Evolutionary conservation across 495 filamentous ascomycete species (phyloP).

Genomic region (Hyaloscypha hepaticicola): DNA sequence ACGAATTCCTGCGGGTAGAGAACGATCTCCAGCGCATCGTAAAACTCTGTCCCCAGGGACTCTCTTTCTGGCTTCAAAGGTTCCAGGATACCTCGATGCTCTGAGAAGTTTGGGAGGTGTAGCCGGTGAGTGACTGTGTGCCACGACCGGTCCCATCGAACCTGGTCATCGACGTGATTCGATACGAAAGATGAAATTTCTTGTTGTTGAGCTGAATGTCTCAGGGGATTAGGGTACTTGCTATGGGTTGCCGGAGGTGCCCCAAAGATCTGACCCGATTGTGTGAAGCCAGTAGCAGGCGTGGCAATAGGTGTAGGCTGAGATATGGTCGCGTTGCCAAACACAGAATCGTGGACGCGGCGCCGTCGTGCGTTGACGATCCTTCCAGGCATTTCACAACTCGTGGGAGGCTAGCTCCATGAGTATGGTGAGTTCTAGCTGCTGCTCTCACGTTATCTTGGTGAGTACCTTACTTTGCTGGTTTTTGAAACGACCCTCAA

Average conservation of each 20-base stretch:
- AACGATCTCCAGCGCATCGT: conserved; percentile 44
- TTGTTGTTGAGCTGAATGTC: conserved; percentile 4
- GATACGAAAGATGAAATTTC: conserved; percentile 2
- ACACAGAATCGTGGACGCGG: conserved; percentile 52
- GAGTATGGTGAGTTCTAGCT: not conserved
- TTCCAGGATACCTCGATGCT: conserved; percentile 37
- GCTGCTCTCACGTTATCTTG: not conserved
- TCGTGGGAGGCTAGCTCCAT: not conserved
- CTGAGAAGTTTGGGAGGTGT: conserved; percentile 42
- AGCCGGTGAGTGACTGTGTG: conserved; percentile 63
- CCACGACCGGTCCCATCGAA: conserved; percentile 68
- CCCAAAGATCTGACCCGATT: conserved; percentile 41
- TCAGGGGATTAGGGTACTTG: not conserved
- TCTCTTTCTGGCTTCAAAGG: conserved; percentile 32
- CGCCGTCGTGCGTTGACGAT: conserved; percentile 24
- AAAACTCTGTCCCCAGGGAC: conserved; percentile 29
- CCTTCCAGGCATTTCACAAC: conserved; percentile 14
- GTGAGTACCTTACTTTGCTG: too few species aligned
- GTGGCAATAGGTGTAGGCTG: conserved; percentile 45
- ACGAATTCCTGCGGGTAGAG: conserved; percentile 38
- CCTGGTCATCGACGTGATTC: conserved; percentile 47
- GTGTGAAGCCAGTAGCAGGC: conserved; percentile 36
- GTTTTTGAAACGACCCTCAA: not conserved
- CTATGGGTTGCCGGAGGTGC: conserved; percentile 19
- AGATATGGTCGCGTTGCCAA: conserved; percentile 36